These are phyloP conservation scores for Plasmodium cynomolgi DNA, from an alignment of 169 alveolate genomes.

Conservation along the genomic window DNA sequence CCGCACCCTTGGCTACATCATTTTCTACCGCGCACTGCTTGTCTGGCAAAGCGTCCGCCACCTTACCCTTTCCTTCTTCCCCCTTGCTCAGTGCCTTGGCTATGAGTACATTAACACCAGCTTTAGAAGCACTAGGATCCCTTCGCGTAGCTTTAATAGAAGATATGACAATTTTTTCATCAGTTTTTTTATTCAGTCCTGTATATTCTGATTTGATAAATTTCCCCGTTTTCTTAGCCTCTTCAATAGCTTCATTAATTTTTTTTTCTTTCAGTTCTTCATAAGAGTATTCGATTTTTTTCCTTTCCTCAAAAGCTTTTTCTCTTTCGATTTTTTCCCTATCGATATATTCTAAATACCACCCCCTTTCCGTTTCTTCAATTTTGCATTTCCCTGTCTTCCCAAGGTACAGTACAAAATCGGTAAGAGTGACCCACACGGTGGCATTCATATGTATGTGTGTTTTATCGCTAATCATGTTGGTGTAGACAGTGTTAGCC, in stretches of 20 bases:
- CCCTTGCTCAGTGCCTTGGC: not conserved
- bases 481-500: constrained; percentile 93
- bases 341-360: constrained; percentile 93
- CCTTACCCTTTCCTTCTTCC: not conserved
- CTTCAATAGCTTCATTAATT: constrained; percentile 67
- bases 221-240: constrained; percentile 65
- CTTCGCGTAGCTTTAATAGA: constrained; percentile 15
- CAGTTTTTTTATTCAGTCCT: constrained; percentile 26
- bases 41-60: not conserved
- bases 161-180: constrained; percentile 55
- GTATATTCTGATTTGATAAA: constrained; percentile 71
- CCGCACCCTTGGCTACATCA: not conserved
- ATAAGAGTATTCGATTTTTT: constrained; percentile 69
- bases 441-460: constrained; percentile 97
- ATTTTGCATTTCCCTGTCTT: constrained; percentile 92
- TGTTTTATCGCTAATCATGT: constrained; percentile 91
- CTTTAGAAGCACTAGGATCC: not conserved
- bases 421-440: constrained; percentile 94
- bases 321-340: constrained; percentile 86
- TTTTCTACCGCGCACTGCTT: not conserved
- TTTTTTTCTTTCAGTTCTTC: constrained; percentile 68
- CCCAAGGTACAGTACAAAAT: constrained; percentile 91
- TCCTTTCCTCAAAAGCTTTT: constrained; percentile 55
- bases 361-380: constrained; percentile 93
- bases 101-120: constrained; percentile 19